These are phyloP conservation scores for Eucalyptus grandis DNA, from an alignment of 345 rosid genomes.

Conservation along the genomic window DNA sequence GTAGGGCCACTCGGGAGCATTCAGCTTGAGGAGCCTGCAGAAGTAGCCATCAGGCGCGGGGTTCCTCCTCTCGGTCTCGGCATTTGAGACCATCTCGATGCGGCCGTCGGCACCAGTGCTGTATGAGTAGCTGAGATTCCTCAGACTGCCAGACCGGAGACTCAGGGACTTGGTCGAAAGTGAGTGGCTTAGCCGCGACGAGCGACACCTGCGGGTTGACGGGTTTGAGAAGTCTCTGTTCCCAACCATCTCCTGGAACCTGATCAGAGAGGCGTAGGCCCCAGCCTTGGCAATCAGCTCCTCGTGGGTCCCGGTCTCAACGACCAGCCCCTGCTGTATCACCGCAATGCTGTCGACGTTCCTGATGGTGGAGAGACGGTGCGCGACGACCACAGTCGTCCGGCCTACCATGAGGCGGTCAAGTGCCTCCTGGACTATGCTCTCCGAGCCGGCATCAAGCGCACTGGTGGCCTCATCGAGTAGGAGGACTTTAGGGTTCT, in stretches of 20 bases:
- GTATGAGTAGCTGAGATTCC: slow-evolving; percentile 94
- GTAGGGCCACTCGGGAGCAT: slow-evolving; percentile 99
- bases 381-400: slow-evolving; percentile 96
- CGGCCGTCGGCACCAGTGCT: slow-evolving; percentile 98
- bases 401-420: slow-evolving; percentile 98
- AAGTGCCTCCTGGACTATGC: slow-evolving; percentile 96
- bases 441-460: slow-evolving; percentile 96
- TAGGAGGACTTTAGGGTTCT: slow-evolving; percentile 88
- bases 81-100: slow-evolving; percentile 95
- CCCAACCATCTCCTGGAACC: slow-evolving; percentile 95
- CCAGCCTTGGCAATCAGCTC: slow-evolving; percentile 77
- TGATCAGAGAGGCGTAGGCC: slow-evolving; percentile 79
- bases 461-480: slow-evolving; percentile 99
- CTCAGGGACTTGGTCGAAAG: slow-evolving; percentile 91
- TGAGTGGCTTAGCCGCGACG: slow-evolving; percentile 81
- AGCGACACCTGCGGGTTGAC: slow-evolving; percentile 74
- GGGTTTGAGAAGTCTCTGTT: slow-evolving; percentile 84
- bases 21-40: slow-evolving; percentile 81
- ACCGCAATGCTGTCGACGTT: slow-evolving; percentile 92
- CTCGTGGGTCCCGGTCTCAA: slow-evolving; percentile 95
- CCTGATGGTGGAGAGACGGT: slow-evolving; percentile 93
- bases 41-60: slow-evolving; percentile 93
- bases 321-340: slow-evolving; percentile 93
- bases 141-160: slow-evolving; percentile 89
- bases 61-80: slow-evolving; percentile 80